phyloP scores from a whole-genome alignment of 129 eudicot genomes.

The Lonicera japonica region DNA sequence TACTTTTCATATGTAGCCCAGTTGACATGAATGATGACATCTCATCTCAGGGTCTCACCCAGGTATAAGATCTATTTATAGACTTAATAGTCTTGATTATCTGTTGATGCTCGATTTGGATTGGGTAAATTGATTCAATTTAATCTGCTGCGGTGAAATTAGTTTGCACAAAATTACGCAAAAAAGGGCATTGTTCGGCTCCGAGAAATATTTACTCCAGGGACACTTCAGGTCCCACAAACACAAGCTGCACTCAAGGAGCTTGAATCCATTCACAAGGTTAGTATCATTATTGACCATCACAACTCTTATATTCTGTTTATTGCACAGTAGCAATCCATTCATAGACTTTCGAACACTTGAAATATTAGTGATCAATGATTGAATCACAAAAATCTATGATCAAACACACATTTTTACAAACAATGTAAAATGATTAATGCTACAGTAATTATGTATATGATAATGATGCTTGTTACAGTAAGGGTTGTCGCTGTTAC shows the following conservation, averaged over 20 bases:
- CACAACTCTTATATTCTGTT: too few species aligned
- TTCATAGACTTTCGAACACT: too few species aligned
- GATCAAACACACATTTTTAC: too few species aligned
- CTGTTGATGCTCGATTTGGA: background rate
- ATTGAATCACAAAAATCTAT: too few species aligned
- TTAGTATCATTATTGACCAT: too few species aligned
- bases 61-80: slow-evolving; percentile 38
- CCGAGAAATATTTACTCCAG: slow-evolving; percentile 87
- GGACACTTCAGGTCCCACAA: slow-evolving; percentile 71
- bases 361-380: too few species aligned
- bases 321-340: too few species aligned
- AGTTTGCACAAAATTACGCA: slow-evolving; percentile 82
- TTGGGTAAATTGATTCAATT: background rate
- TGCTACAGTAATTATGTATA: too few species aligned
- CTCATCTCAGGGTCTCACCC: slow-evolving; percentile 86
- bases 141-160: slow-evolving; percentile 6
- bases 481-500: too few species aligned
- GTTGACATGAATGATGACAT: slow-evolving; percentile 89
- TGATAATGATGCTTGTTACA: too few species aligned
- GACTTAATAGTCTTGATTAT: background rate
- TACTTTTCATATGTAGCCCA: slow-evolving; percentile 53
- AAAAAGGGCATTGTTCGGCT: slow-evolving; percentile 70
- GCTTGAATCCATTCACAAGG: slow-evolving; percentile 98
- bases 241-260: slow-evolving; percentile 72
- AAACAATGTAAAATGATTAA: too few species aligned